Conservation (phyloP, 1,284 basidiomycete genomes). For the Pascua guehoae region DNA sequence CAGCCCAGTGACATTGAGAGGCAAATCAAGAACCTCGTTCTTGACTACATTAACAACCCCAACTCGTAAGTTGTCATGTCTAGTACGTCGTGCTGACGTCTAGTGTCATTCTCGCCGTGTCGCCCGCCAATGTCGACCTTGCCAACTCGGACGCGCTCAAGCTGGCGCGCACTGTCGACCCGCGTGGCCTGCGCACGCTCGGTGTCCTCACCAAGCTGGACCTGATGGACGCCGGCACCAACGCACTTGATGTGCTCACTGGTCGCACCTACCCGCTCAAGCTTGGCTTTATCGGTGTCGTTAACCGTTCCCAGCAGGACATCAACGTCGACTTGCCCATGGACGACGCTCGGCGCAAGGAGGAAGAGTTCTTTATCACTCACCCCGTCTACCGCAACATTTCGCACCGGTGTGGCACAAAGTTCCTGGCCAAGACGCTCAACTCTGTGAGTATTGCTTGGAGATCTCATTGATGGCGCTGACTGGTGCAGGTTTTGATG, state of each 20-base stretch:
- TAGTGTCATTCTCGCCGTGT: conserved; percentile 93
- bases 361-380: conserved; percentile 85
- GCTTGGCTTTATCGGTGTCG: conserved; percentile 95
- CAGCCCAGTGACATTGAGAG: conserved; percentile 84
- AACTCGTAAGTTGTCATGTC: conserved; percentile 65
- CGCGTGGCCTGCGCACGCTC: conserved; percentile 90
- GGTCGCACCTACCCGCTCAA: conserved; percentile 96
- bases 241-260: conserved; percentile 92
- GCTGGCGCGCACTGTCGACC: conserved; percentile 90
- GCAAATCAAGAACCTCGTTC: conserved; percentile 88
- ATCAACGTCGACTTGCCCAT: conserved; percentile 88
- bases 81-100: conserved; percentile 1
- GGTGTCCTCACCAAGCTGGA: conserved; percentile 96
- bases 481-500: conserved; percentile 70
- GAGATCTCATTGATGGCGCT: background rate
- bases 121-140: conserved; percentile 94
- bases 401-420: conserved; percentile 94
- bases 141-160: conserved; percentile 98
- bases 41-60: conserved; percentile 94
- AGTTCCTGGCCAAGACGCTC: conserved; percentile 87
- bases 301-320: conserved; percentile 96
- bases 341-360: conserved; percentile 76
- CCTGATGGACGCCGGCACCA: conserved; percentile 97
- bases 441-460: conserved; percentile 66
- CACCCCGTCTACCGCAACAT: conserved; percentile 95